Conservation (phyloP, 2,329 filamentous ascomycete species). For the Cytospora mali region DNA sequence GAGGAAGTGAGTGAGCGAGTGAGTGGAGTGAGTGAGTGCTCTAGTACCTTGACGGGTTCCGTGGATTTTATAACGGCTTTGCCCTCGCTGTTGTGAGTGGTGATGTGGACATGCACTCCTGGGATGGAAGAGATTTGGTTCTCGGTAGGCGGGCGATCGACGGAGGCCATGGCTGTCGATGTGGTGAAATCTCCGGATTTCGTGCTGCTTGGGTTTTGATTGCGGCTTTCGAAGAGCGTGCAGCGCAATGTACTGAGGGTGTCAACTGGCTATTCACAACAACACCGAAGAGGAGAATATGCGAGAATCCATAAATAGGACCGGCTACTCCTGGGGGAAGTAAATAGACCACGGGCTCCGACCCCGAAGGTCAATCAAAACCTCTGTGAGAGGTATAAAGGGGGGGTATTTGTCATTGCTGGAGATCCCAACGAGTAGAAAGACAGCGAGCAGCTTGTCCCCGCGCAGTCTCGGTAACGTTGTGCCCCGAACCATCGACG, state of each 20-base stretch:
- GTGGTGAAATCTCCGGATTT: slow-evolving; percentile 34
- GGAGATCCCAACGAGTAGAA: too few species aligned
- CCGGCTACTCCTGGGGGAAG: too few species aligned
- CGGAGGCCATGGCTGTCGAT: slow-evolving; percentile 35
- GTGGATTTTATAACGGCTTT: slow-evolving; percentile 26
- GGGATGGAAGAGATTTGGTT: slow-evolving; percentile 24
- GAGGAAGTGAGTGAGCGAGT: too few species aligned
- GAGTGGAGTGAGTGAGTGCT: too few species aligned
- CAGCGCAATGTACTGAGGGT: background rate
- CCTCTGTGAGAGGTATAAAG: background rate
- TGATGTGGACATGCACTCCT: slow-evolving; percentile 21
- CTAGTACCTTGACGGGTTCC: slow-evolving; percentile 26
- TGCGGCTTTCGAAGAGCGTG: background rate
- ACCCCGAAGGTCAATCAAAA: too few species aligned
- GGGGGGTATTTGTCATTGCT: background rate
- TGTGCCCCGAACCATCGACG: background rate
- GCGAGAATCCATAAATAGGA: too few species aligned
- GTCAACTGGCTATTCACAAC: too few species aligned
- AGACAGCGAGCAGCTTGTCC: background rate
- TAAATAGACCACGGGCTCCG: too few species aligned
- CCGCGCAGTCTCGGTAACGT: too few species aligned
- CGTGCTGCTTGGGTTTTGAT: background rate
- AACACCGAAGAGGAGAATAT: too few species aligned
- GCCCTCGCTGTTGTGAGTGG: slow-evolving; percentile 24
- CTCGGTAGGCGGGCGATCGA: slow-evolving; percentile 28